Percentiles rank a stretch among this genome's conserved stretches.
These are phyloP conservation scores for Coniella vitis DNA, from an alignment of 2,329 filamentous ascomycete genomes.

Conservation along the genomic window DNA sequence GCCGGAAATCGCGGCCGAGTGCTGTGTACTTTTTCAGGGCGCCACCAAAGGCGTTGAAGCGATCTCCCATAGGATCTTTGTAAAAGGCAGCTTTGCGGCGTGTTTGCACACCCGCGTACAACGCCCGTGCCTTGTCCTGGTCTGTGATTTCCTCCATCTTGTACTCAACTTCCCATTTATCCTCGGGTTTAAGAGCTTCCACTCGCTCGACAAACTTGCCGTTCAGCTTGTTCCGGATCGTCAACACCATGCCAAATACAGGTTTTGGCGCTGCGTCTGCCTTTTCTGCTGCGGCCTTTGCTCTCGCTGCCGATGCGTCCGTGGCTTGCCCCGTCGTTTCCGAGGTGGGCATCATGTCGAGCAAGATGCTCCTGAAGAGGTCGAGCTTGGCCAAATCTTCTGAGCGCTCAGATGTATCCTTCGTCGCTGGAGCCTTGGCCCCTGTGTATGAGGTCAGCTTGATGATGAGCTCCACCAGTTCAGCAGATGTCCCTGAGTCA, in stretches of 20 bases:
- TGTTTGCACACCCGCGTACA: conserved; percentile 51
- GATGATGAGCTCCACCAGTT: conserved; percentile 44
- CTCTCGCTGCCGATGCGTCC: neutral
- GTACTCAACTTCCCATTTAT: conserved; percentile 73
- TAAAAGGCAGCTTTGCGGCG: conserved; percentile 42
- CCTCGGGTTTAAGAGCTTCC: conserved; percentile 29
- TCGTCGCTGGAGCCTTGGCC: conserved; percentile 18
- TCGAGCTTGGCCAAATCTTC: conserved; percentile 34
- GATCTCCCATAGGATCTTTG: conserved; percentile 29
- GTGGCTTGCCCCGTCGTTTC: conserved; percentile 1
- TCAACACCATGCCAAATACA: conserved; percentile 64
- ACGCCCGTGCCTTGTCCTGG: conserved; percentile 32
- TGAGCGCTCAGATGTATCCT: conserved; percentile 20
- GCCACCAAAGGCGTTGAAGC: conserved; percentile 32
- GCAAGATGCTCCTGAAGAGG: conserved; percentile 45
- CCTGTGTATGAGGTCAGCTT: conserved; percentile 42
- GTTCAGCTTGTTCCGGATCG: conserved; percentile 66
- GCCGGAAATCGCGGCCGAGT: conserved; percentile 53
- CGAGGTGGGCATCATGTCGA: conserved; percentile 37
- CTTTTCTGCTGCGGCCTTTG: neutral
- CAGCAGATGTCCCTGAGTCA: conserved; percentile 11
- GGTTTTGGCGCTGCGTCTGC: conserved; percentile 3
- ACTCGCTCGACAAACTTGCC: conserved; percentile 58
- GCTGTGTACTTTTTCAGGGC: conserved; percentile 35
- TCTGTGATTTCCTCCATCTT: conserved; percentile 55